Evolutionary conservation across 495 filamentous ascomycete species (phyloP), one percentile per base, ranked within the genome.

Genomic region (Penicillium tannophilum): DNA sequence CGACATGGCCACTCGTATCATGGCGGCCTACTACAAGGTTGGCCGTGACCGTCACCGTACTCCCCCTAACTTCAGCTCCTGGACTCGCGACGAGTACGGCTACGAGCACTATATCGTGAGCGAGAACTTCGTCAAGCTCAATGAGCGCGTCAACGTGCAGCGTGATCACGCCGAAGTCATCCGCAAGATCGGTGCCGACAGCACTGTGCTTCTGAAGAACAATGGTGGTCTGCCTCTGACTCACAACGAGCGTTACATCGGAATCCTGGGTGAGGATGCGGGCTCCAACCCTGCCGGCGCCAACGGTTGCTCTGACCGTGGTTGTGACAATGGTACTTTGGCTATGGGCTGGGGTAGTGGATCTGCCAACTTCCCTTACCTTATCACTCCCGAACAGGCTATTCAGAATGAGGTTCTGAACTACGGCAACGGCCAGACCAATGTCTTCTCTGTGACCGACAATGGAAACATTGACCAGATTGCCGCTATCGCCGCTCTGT

Each of bases 261-360:
- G 83, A 11, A 84, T 98, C n/a, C 83, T 97, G 59, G 91, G 95
- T 23, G 85, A 90, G 41, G 93, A 97, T 65, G 93, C 93, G 19
- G 90, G 87, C 4, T 84, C 85, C 9, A 93, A 90, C 63, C 79
- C 83, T 0, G 76, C 78, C 31, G 94, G 94, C n/a, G 90, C 91
- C 17, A 97, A 98, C 69, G 86, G 88, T 20, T 97, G 92, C 68
- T 31, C 64, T 41, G 90, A 98, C 73, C 86, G 89, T 41, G 86
- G 89, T n/a, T 97, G 94, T 59, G 79, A 91, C 68, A 84, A 86
- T 43, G 93, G 93, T 30, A 97, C 93, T 6, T 80, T 97, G 30
- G 94, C 89, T 30, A 93, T 96, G 88, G 93, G 86, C 48, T 98
- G 93, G 94, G 94, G 93, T 35, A 92, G 88, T 58, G 94, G 94